phyloP scores from a whole-genome alignment of 2,329 filamentous ascomycete species.

The Lasiodiplodia hormozganensis region DNA sequence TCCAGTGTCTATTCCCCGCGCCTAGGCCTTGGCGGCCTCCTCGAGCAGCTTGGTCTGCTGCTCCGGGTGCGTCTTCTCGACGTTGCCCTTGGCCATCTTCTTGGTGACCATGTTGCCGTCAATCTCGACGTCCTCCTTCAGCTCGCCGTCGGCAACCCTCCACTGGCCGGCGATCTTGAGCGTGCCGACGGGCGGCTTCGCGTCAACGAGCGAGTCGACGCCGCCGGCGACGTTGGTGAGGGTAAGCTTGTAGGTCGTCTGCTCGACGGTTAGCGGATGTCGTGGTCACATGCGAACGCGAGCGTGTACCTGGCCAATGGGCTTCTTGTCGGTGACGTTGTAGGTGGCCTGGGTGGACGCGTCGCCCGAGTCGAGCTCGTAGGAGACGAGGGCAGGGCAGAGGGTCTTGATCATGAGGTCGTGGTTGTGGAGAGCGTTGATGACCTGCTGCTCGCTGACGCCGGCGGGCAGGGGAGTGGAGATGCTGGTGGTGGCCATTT shows the following conservation, averaged over 20 bases:
- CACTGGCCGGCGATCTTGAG: conserved; percentile 49
- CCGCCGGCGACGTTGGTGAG: conserved; percentile 45
- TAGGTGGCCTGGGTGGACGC: conserved; percentile 41
- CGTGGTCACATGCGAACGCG: neutral
- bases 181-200: conserved; percentile 47
- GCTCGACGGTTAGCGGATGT: conserved; percentile 28
- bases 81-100: conserved; percentile 50
- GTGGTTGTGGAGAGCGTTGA: conserved; percentile 48
- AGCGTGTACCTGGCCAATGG: conserved; percentile 42
- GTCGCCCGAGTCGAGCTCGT: conserved; percentile 44
- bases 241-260: conserved; percentile 50
- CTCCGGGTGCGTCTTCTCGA: conserved; percentile 49
- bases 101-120: conserved; percentile 52
- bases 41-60: conserved; percentile 46
- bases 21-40: conserved; percentile 36
- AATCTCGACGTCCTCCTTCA: conserved; percentile 50
- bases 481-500: conserved; percentile 48
- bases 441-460: conserved; percentile 37
- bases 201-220: conserved; percentile 48
- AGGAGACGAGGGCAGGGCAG: conserved; percentile 44
- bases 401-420: conserved; percentile 50
- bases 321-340: conserved; percentile 49
- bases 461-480: conserved; percentile 43
- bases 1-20: neutral
- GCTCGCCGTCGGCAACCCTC: conserved; percentile 41